Conservation (phyloP, 257 asterid genomes). For the Orobanche coerulescens region DNA sequence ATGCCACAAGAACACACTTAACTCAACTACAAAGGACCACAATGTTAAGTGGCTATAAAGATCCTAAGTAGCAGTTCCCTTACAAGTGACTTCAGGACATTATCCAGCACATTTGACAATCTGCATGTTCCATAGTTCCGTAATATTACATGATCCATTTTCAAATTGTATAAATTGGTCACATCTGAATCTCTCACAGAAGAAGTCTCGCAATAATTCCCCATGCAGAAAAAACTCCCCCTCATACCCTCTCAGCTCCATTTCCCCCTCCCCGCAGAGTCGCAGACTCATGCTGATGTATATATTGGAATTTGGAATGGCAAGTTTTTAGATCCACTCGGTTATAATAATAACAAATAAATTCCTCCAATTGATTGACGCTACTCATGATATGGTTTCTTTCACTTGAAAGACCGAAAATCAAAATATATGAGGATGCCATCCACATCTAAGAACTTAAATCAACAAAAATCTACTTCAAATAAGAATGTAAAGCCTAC, state of each 20-base stretch:
- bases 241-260: no score
- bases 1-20: not conserved
- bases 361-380: no score
- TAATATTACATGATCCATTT: not conserved
- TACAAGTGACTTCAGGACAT: not conserved
- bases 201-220: no score
- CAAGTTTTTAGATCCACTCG: not conserved
- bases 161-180: not conserved
- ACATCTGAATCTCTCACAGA: not conserved
- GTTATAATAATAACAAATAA: not conserved
- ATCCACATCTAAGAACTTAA: not conserved
- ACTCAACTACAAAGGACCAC: not conserved
- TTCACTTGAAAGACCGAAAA: not conserved
- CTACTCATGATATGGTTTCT: slow-evolving; percentile 1
- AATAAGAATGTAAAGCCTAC: slow-evolving; percentile 25
- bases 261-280: no score
- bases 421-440: not conserved
- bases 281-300: not conserved
- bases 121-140: no score
- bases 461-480: slow-evolving; percentile 13
- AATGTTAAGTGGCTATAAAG: not conserved
- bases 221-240: no score
- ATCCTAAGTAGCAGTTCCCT: not conserved
- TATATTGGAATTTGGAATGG: no score
- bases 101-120: not conserved